These are phyloP conservation scores for Dryadomyces quercus-mongolicae DNA, from an alignment of 2,329 filamentous ascomycete species.

Conservation along the genomic window DNA sequence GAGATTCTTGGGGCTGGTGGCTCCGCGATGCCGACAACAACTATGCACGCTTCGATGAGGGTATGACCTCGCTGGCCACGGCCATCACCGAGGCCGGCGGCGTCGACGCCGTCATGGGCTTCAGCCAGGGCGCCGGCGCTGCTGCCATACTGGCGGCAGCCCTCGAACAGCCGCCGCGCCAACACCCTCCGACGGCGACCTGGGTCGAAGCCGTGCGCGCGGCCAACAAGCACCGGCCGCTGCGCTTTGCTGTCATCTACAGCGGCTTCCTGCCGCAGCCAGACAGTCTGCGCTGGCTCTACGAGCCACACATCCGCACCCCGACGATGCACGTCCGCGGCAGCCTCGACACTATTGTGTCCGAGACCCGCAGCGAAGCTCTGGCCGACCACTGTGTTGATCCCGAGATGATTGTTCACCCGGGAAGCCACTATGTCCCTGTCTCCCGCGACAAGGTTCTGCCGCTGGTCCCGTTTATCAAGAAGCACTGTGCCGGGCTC, in stretches of 20 bases:
- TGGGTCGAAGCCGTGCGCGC: conserved; percentile 35
- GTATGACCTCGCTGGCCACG: conserved; percentile 50
- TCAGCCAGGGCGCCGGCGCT: conserved; percentile 66
- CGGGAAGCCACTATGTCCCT: conserved; percentile 84
- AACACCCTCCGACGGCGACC: conserved; percentile 18
- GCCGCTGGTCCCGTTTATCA: conserved; percentile 40
- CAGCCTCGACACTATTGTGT: conserved; percentile 76
- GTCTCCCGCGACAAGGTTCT: conserved; percentile 70
- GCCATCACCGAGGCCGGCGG: conserved; percentile 50
- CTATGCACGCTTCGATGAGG: conserved; percentile 60
- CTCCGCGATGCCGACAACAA: conserved; percentile 50
- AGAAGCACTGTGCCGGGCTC: conserved; percentile 12
- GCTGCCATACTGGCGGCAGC: conserved; percentile 62
- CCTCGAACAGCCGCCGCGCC: conserved; percentile 41
- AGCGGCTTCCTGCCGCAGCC: conserved; percentile 62
- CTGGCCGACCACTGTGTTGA: conserved; percentile 54
- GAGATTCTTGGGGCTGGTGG: conserved; percentile 75
- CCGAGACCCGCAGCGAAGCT: conserved; percentile 56
- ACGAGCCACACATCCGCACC: conserved; percentile 63
- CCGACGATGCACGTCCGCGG: conserved; percentile 75
- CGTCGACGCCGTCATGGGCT: conserved; percentile 69
- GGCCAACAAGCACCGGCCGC: conserved; percentile 34
- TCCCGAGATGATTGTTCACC: conserved; percentile 52
- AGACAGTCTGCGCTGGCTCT: conserved; percentile 53
- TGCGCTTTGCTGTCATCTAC: conserved; percentile 64